phyloP scores from a whole-genome alignment of 2,329 filamentous ascomycete genomes.

The Phialemonium atrogriseum region DNA sequence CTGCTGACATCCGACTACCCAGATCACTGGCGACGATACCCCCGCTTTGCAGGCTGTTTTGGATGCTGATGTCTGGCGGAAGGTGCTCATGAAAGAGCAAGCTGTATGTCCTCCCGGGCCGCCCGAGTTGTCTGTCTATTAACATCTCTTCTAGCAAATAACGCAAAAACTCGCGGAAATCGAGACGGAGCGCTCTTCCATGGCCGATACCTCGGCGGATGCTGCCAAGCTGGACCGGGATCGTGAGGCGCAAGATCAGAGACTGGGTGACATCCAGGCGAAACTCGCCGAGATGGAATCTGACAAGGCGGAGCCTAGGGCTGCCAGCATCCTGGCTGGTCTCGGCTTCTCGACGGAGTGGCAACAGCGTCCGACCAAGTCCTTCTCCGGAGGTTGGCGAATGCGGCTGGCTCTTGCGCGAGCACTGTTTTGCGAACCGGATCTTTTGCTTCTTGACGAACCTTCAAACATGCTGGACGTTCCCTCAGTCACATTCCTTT shows the following conservation, averaged over 20 bases:
- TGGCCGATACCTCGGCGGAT: conserved; percentile 90
- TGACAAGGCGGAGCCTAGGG: conserved; percentile 92
- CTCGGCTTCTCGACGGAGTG: conserved; percentile 91
- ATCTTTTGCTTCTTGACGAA: conserved; percentile 93
- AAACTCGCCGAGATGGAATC: conserved; percentile 99
- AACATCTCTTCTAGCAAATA: conserved; percentile 57
- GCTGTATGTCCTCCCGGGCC: conserved; percentile 46
- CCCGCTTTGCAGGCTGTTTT: conserved; percentile 89
- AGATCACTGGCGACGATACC: conserved; percentile 94
- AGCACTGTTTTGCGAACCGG: conserved; percentile 96
- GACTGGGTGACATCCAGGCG: conserved; percentile 79
- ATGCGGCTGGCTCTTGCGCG: conserved; percentile 93
- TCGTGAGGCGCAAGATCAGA: conserved; percentile 82
- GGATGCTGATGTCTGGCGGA: conserved; percentile 97
- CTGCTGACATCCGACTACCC: no score
- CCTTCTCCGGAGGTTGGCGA: conserved; percentile 98
- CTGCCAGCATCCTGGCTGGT: conserved; percentile 92
- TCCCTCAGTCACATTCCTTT: conserved; percentile 96
- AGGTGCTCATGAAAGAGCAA: conserved; percentile 86
- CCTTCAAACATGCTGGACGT: conserved; percentile 99
- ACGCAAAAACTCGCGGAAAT: conserved; percentile 65
- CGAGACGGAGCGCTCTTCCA: conserved; percentile 64
- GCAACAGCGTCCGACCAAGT: conserved; percentile 89
- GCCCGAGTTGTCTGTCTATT: conserved; percentile 4
- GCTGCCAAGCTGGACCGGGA: conserved; percentile 78